These are phyloP conservation scores for Cucurbita ficifolia DNA, from an alignment of 306 rosid genomes.

Conservation along the genomic window DNA sequence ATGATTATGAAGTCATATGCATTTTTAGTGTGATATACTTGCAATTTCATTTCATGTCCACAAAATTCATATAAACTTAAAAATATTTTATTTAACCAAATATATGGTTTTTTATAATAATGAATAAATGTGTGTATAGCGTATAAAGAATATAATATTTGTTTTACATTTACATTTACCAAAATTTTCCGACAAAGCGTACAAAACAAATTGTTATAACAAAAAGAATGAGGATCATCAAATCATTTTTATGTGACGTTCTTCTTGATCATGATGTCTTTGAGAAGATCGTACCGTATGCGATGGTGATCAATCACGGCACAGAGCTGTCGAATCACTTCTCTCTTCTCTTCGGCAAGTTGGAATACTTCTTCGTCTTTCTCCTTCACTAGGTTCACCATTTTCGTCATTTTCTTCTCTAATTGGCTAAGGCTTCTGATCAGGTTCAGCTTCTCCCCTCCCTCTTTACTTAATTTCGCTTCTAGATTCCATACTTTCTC, in stretches of 20 bases:
- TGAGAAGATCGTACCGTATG: constrained; percentile 28
- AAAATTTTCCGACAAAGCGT: not conserved
- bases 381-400: constrained; percentile 36
- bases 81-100: too few relatives aligned
- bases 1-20: too few relatives aligned
- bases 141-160: not conserved
- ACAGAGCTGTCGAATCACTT: constrained; percentile 73
- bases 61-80: too few relatives aligned
- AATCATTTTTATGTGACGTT: not conserved
- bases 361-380: constrained; percentile 37
- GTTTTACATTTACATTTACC: not conserved
- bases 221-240: too few relatives aligned
- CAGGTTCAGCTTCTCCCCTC: constrained; percentile 42
- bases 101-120: too few relatives aligned
- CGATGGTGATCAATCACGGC: constrained; percentile 51
- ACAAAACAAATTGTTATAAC: too few relatives aligned
- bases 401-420: constrained; percentile 34
- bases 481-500: constrained; percentile 47
- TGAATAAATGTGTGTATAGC: not conserved
- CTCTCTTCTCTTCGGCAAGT: constrained; percentile 56
- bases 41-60: too few relatives aligned
- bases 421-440: constrained; percentile 25
- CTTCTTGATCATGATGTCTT: constrained; percentile 16
- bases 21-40: too few relatives aligned
- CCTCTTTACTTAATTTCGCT: constrained; percentile 39